Evolutionary conservation across 225 moss, liverwort and hornwort species (phyloP).

Genomic region (Sphagnum tenellum): DNA sequence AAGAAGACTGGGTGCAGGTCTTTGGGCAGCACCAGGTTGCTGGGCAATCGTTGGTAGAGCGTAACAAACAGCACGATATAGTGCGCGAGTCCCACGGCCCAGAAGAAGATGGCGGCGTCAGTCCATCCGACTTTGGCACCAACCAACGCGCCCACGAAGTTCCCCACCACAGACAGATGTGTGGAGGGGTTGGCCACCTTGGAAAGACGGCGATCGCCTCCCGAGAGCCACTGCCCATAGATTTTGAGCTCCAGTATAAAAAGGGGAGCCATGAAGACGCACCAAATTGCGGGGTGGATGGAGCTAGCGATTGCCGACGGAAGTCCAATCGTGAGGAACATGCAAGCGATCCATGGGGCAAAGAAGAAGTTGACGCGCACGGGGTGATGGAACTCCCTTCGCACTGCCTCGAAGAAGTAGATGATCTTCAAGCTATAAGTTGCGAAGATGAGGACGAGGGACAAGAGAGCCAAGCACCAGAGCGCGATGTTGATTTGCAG

Average conservation of each 20-base stretch:
- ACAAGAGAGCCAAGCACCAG: slow-evolving; percentile 38
- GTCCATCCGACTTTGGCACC: slow-evolving; percentile 27
- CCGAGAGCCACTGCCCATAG: slow-evolving; percentile 52
- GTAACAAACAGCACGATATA: slow-evolving; percentile 34
- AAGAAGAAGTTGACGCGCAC: slow-evolving; percentile 59
- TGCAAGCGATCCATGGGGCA: slow-evolving; percentile 47
- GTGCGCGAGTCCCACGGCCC: slow-evolving; percentile 17
- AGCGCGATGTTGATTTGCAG: slow-evolving; percentile 17
- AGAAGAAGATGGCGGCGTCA: slow-evolving; percentile 32
- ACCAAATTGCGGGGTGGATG: slow-evolving; percentile 32
- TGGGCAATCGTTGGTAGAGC: slow-evolving; percentile 33
- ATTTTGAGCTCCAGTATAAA: slow-evolving; percentile 41
- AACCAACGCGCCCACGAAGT: slow-evolving; percentile 37
- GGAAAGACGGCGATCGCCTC: slow-evolving; percentile 29
- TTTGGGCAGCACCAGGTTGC: slow-evolving; percentile 11
- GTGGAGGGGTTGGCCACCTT: slow-evolving; percentile 40
- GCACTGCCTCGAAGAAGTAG: slow-evolving; percentile 43
- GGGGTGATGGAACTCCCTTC: slow-evolving; percentile 51
- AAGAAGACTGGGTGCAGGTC: slow-evolving; percentile 50
- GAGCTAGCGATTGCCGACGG: slow-evolving; percentile 14
- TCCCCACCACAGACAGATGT: slow-evolving; percentile 44
- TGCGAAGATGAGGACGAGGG: slow-evolving; percentile 18
- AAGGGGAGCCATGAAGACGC: slow-evolving; percentile 36
- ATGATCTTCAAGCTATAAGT: slow-evolving; percentile 34
- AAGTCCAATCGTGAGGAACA: slow-evolving; percentile 35